Evolutionary conservation across 306 rosid species (phyloP).

Genomic region (Rubus idaeus): DNA sequence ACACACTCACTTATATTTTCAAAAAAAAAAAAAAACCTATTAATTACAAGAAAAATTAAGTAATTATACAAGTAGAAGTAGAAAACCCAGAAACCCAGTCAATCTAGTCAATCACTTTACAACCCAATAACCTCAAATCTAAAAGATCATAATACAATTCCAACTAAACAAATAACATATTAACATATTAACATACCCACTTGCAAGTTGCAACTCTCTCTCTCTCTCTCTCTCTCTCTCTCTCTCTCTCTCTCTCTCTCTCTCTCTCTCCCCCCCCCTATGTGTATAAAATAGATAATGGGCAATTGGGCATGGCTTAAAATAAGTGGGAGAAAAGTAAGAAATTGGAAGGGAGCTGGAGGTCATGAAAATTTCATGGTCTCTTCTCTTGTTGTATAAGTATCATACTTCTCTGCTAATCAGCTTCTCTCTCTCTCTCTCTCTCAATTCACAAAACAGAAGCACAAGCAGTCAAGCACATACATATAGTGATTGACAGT

Average conservation of each 20-base stretch:
- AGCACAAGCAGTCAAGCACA: conserved; percentile 15
- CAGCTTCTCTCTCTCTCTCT: conserved; percentile 1
- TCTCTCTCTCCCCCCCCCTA: not conserved
- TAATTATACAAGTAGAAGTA: not conserved
- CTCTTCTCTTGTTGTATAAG: conserved; percentile 8
- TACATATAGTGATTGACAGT: not conserved
- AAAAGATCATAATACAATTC: conserved; percentile 8
- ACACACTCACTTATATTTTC: not conserved
- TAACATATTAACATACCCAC: conserved; percentile 33
- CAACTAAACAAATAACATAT: conserved; percentile 17
- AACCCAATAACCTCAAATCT: conserved; percentile 39
- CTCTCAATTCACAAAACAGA: not conserved
- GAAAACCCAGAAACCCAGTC: conserved; percentile 26
- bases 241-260: not conserved
- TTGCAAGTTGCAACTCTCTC: conserved; percentile 19
- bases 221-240: conserved; percentile 10
- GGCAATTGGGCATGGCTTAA: conserved; percentile 33
- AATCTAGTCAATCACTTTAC: conserved; percentile 57
- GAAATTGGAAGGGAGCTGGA: conserved; percentile 38
- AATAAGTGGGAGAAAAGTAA: conserved; percentile 28
- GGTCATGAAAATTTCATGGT: conserved; percentile 35
- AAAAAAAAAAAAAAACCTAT: too few species aligned
- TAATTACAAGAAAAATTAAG: not conserved
- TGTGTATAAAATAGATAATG: conserved; percentile 15
- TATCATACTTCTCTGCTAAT: conserved; percentile 16